Base-by-base conservation (phyloP, 768 basidiomycete genomes). In the Mycena vitilis region DNA sequence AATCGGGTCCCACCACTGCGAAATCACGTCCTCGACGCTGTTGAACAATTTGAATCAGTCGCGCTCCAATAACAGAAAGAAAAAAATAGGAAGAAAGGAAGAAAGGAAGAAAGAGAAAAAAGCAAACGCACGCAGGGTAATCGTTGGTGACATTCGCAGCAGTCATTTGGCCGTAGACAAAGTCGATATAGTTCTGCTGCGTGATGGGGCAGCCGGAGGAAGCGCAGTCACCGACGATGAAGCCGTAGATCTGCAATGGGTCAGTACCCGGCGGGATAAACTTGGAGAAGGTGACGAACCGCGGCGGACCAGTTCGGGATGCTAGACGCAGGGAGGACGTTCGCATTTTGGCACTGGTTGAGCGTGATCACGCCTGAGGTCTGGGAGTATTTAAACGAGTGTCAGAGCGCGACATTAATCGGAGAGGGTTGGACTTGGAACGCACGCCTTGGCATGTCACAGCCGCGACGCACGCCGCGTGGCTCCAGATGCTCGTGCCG, bases 171-270 rank as follows among this genome's bases (percentile, higher is more conserved):
- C 71, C 69, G 52, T 71, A 74, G 38, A 74, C 47, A 53, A 73
- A 69, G 54, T 74, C 73, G 49, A 74, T 65, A 63, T 62, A 74
- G 65, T 74, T 74, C 62, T 73, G 72, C 36, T 71, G 66, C 4
- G 73, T 73, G 45, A 74, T 73, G 25, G 72, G 69, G 56, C 72
- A 71, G 30, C 30, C 30, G 51, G 51, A 30, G 44, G 60, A 53
- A 4, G 71, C 60, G 65, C 70, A 73, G 8, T 58, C 58, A n/a
- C 73, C 73, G 20, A 71, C 70, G 37, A 74, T 74, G 52, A 20
- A 47, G 2, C 61, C 70, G 45, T 69, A 74, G 15, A 70, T 40
- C 73, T 72, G 44, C 16, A 25, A 5, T 5, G 30, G 30, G 30
- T 30, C 30, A 30, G 30, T 30, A 5, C 30, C 3, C 5, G 30